A percentile compares a stretch with the other conserved stretches of the same genome.
Conservation (phyloP, 108 stramenopile species). For the Thalassiosira profunda region DNA sequence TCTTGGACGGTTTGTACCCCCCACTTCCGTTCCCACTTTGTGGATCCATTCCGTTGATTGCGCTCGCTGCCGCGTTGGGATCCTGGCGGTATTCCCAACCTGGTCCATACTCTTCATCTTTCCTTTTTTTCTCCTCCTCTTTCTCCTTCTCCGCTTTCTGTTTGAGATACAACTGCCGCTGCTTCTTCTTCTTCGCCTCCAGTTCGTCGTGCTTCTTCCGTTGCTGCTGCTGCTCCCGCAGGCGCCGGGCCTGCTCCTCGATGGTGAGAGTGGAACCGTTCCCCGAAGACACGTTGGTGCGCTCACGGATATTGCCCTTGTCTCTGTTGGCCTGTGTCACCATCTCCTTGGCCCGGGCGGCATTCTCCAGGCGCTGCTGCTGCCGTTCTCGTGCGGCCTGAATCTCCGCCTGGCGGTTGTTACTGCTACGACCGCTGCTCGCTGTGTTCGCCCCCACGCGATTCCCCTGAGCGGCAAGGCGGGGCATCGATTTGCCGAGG, state of each 20-base stretch:
- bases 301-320: not conserved
- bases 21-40: no score
- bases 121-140: constrained; percentile 33
- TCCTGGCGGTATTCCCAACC: constrained; percentile 49
- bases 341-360: constrained; percentile 11
- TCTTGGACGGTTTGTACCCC: no score
- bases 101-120: constrained; percentile 50
- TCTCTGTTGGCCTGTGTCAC: not conserved
- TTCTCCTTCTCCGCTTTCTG: constrained; percentile 35
- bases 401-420: constrained; percentile 7
- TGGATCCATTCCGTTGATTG: no score
- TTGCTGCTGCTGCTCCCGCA: not conserved
- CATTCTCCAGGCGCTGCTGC: constrained; percentile 21
- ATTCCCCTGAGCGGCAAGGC: not conserved
- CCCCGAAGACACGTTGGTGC: not conserved
- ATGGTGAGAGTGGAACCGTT: not conserved
- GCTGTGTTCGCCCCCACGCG: constrained; percentile 20
- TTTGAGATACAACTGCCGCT: constrained; percentile 33
- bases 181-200: constrained; percentile 43
- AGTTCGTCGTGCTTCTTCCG: constrained; percentile 17
- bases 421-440: not conserved
- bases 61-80: constrained; percentile 18
- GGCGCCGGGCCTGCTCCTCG: not conserved
- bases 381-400: constrained; percentile 30
- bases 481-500: constrained; percentile 13